Evolutionary conservation across 176 grass and related monocot species (phyloP).

Genomic region (Triticum timopheevii): DNA sequence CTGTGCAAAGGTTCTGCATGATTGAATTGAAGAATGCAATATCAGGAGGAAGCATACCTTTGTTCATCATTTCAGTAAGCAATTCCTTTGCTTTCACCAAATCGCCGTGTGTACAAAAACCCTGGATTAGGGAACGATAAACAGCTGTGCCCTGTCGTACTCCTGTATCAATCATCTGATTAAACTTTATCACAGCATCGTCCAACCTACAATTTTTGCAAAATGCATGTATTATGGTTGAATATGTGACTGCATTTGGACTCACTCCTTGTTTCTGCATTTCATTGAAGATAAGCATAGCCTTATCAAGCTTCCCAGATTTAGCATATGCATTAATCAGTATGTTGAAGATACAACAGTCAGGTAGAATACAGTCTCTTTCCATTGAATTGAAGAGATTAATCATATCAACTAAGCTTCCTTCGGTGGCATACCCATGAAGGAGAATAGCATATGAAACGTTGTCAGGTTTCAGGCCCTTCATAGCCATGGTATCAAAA

Average conservation of each 20-base stretch:
- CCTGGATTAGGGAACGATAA: not conserved
- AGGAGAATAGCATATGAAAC: not conserved
- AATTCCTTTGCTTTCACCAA: constrained; percentile 5
- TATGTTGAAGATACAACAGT: not conserved
- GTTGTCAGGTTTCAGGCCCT: not conserved
- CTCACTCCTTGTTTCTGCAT: not conserved
- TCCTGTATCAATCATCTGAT: not conserved
- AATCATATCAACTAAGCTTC: not conserved
- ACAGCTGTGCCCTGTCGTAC: not conserved
- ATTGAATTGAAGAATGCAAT: not conserved
- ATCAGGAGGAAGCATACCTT: not conserved
- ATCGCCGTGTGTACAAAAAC: not conserved
- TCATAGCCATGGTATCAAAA: not conserved
- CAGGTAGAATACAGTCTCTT: not conserved
- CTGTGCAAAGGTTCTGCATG: not conserved
- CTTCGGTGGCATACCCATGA: not conserved
- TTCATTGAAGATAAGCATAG: not conserved
- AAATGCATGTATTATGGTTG: not conserved
- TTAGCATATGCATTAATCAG: not conserved
- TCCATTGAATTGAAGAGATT: not conserved
- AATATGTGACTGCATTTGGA: not conserved
- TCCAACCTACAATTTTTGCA: not conserved
- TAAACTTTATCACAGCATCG: not conserved
- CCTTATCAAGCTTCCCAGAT: not conserved
- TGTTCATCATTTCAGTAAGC: not conserved